A percentile compares a stretch with the other conserved stretches of the same genome.
These are phyloP conservation scores for Cucurbita maxima DNA, from an alignment of 306 rosid species.

Conservation along the genomic window DNA sequence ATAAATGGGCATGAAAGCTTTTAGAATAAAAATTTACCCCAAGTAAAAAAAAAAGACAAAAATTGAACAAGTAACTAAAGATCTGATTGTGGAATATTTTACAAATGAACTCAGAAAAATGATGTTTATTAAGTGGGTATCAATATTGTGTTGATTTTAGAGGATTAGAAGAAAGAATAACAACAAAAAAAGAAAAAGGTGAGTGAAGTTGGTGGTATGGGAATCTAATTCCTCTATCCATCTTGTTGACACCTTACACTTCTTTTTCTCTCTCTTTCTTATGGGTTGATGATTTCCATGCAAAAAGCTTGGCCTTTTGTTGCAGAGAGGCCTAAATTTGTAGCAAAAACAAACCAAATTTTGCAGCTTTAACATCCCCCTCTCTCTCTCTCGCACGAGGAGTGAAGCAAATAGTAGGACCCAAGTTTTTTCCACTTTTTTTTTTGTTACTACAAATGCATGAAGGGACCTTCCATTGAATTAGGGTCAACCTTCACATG, in stretches of 20 bases:
- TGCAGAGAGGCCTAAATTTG: background rate
- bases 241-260: background rate
- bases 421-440: background rate
- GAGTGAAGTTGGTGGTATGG: slow-evolving; percentile 5
- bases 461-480: background rate
- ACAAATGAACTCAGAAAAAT: no score
- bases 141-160: background rate
- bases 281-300: slow-evolving; percentile 4
- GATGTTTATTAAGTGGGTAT: background rate
- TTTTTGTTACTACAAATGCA: background rate
- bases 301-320: background rate
- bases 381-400: background rate
- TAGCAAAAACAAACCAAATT: background rate
- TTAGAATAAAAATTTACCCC: background rate
- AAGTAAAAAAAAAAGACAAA: background rate
- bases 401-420: background rate
- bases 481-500: background rate
- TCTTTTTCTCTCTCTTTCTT: background rate
- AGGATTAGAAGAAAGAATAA: background rate
- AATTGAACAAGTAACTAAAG: background rate
- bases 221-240: slow-evolving; percentile 21
- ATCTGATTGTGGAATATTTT: no score
- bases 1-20: background rate
- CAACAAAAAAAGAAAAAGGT: background rate
- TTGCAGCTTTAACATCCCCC: background rate